These are phyloP conservation scores for Arachis hypogaea DNA, from an alignment of 306 rosid genomes.

Conservation along the genomic window DNA sequence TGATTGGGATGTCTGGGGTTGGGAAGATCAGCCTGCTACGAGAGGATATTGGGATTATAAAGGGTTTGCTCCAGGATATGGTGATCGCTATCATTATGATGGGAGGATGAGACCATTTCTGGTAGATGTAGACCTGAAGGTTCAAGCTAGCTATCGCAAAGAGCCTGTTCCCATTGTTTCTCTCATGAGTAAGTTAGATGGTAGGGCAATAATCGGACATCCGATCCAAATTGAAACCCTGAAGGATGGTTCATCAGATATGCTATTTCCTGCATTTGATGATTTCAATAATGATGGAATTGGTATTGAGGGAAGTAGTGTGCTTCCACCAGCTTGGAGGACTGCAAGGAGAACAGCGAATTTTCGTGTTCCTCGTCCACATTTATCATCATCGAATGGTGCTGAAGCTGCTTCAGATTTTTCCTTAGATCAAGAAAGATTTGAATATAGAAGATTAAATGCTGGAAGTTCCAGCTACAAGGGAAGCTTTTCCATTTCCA, in stretches of 20 bases:
- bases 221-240: conserved; percentile 83
- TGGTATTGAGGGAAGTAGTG: conserved; percentile 64
- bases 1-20: conserved; percentile 75
- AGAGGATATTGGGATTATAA: conserved; percentile 69
- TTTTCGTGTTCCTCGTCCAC: conserved; percentile 87
- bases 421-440: conserved; percentile 64
- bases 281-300: conserved; percentile 56
- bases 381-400: conserved; percentile 55
- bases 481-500: conserved; percentile 48
- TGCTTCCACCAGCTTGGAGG: conserved; percentile 93
- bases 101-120: conserved; percentile 64
- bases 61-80: conserved; percentile 53
- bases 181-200: conserved; percentile 84
- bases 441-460: conserved; percentile 52
- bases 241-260: conserved; percentile 75
- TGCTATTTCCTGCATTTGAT: conserved; percentile 61
- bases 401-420: conserved; percentile 56
- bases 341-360: conserved; percentile 98
- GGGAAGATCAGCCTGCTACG: conserved; percentile 67
- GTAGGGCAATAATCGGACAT: conserved; percentile 89
- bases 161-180: conserved; percentile 93
- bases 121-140: conserved; percentile 85
- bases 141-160: conserved; percentile 84
- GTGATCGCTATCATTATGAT: conserved; percentile 50
- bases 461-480: conserved; percentile 60